Conservation (phyloP, 1,139 yeast genomes). For the Geotrichum restrictum region DNA sequence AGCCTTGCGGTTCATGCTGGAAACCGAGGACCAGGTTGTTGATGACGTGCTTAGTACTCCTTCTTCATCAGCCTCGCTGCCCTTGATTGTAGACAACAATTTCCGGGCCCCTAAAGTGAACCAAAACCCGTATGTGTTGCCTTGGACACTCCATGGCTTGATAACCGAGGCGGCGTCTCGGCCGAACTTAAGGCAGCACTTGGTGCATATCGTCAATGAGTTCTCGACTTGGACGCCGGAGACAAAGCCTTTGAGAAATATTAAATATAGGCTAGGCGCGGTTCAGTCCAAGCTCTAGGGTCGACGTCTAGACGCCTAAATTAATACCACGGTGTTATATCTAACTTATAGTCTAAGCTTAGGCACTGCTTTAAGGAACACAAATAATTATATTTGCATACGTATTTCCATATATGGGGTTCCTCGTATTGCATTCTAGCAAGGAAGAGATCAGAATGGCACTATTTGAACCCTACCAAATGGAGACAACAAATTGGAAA, state of each 20-base stretch:
- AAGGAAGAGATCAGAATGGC: no score
- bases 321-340: no score
- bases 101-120: conserved; percentile 42
- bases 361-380: no score
- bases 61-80: conserved; percentile 33
- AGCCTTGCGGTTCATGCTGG: conserved; percentile 69
- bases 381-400: no score
- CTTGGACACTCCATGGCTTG: conserved; percentile 89
- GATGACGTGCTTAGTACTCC: no score
- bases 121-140: conserved; percentile 76
- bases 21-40: conserved; percentile 52
- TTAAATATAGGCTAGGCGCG: conserved; percentile 80
- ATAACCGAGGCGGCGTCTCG: conserved; percentile 49
- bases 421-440: no score
- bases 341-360: no score
- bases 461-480: no score
- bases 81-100: conserved; percentile 28
- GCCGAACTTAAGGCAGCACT: conserved; percentile 47
- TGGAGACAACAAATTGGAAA: no score
- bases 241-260: conserved; percentile 70
- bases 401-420: no score
- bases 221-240: conserved; percentile 87
- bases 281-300: conserved; percentile 30
- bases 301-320: no score
- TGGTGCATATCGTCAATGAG: conserved; percentile 58